These are phyloP conservation scores for Gaeumannomyces tritici DNA, from an alignment of 2,329 filamentous ascomycete genomes.

Conservation along the genomic window DNA sequence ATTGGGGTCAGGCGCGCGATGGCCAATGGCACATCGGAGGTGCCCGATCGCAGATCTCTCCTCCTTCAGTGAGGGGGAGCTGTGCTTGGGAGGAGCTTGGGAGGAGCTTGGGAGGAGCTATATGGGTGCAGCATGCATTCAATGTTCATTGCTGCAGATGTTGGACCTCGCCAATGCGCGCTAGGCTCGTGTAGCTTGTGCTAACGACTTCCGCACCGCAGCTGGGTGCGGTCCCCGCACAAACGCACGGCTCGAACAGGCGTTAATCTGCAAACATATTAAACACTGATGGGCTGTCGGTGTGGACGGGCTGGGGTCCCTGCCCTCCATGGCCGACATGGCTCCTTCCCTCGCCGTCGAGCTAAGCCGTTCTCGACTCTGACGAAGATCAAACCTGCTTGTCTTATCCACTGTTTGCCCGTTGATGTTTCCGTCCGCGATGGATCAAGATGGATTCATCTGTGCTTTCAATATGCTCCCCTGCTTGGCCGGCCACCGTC, in stretches of 20 bases:
- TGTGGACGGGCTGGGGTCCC: not conserved
- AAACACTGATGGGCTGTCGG: not conserved
- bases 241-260: too few species aligned
- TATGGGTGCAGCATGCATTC: not conserved
- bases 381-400: not conserved
- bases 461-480: not conserved
- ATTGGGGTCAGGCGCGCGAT: not conserved
- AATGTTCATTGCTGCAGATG: not conserved
- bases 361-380: not conserved
- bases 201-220: too few species aligned
- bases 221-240: not conserved
- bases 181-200: not conserved
- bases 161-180: not conserved
- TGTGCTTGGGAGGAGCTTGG: not conserved
- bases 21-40: not conserved
- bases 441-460: too few species aligned
- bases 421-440: not conserved
- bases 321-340: not conserved
- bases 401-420: not conserved
- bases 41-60: not conserved
- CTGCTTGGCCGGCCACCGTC: not conserved
- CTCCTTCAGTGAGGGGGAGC: too few species aligned
- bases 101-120: too few species aligned
- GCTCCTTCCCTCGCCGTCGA: not conserved
- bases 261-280: too few species aligned